phyloP scores from a whole-genome alignment of 495 filamentous ascomycete genomes.

The Aspergillus affinis region DNA sequence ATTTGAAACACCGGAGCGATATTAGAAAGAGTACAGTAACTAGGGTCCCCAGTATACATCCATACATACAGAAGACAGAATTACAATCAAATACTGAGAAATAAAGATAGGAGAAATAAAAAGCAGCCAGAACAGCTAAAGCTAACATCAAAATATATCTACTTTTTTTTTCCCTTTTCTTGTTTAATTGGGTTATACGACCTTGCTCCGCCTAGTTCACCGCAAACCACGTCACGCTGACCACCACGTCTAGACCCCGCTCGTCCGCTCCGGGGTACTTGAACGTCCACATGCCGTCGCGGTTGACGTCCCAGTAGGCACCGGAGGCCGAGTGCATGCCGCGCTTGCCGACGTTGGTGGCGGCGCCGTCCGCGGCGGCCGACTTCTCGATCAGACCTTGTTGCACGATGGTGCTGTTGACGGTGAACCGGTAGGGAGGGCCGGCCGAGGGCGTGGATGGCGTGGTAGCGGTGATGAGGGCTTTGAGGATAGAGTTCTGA shows the following conservation, averaged over 20 bases:
- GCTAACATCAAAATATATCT: neutral
- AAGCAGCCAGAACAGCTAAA: neutral
- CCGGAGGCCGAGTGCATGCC: constrained; percentile 96
- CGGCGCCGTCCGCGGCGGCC: constrained; percentile 35
- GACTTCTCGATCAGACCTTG: constrained; percentile 57
- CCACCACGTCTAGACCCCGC: constrained; percentile 87
- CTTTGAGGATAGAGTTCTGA: constrained; percentile 82
- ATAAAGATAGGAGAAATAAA: neutral
- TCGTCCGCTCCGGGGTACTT: constrained; percentile 85
- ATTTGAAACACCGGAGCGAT: no score
- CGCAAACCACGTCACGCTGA: constrained; percentile 86
- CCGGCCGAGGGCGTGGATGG: constrained; percentile 49
- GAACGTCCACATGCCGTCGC: constrained; percentile 96
- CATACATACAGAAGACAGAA: neutral
- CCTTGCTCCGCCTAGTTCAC: constrained; percentile 30
- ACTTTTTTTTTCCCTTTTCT: constrained; percentile 2
- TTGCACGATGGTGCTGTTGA: constrained; percentile 98
- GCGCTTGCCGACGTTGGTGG: constrained; percentile 67
- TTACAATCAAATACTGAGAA: no score
- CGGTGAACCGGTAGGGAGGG: constrained; percentile 78
- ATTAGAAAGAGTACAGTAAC: neutral
- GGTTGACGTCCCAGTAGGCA: constrained; percentile 97
- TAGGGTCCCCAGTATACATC: neutral
- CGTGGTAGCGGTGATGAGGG: constrained; percentile 78
- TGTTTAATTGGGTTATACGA: neutral